Evolutionary conservation across 2,329 filamentous ascomycete genomes (phyloP).

Genomic region (Beauveria varroae): DNA sequence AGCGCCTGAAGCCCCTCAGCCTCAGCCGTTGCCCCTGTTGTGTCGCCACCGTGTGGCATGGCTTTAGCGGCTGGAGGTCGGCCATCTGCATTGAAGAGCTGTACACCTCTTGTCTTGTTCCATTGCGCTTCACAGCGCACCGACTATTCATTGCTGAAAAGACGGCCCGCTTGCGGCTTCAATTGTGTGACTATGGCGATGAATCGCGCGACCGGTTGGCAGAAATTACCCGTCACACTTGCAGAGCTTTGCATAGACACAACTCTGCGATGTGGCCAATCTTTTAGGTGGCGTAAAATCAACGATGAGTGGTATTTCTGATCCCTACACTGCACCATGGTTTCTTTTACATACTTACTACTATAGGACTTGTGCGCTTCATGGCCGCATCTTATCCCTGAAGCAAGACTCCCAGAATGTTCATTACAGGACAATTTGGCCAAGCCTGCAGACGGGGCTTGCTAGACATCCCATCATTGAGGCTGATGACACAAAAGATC

Average conservation of each 20-base stretch:
- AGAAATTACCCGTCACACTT: slow-evolving; percentile 73
- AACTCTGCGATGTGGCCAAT: slow-evolving; percentile 88
- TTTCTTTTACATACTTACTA: slow-evolving; percentile 6
- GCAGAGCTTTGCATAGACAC: slow-evolving; percentile 91
- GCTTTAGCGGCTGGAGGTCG: background rate
- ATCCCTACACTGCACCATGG: background rate
- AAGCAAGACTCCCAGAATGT: slow-evolving; percentile 73
- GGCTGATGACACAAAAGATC: slow-evolving; percentile 61
- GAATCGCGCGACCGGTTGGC: slow-evolving; percentile 65
- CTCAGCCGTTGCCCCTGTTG: background rate
- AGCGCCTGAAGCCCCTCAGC: background rate
- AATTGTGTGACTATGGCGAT: slow-evolving; percentile 24
- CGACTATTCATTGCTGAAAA: background rate
- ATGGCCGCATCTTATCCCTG: slow-evolving; percentile 76
- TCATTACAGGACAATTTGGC: slow-evolving; percentile 70
- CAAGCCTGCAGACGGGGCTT: slow-evolving; percentile 20
- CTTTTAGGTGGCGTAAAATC: slow-evolving; percentile 89
- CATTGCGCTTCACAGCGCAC: background rate
- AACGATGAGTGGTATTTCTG: slow-evolving; percentile 67
- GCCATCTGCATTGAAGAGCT: background rate
- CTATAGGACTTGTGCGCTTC: slow-evolving; percentile 68
- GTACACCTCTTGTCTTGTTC: background rate
- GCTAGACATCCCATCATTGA: slow-evolving; percentile 9
- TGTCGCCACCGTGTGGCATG: background rate
- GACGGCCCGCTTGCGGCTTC: background rate